Evolutionary conservation across 495 filamentous ascomycete species (phyloP).

Genomic region (Glutinoglossum americanum): DNA sequence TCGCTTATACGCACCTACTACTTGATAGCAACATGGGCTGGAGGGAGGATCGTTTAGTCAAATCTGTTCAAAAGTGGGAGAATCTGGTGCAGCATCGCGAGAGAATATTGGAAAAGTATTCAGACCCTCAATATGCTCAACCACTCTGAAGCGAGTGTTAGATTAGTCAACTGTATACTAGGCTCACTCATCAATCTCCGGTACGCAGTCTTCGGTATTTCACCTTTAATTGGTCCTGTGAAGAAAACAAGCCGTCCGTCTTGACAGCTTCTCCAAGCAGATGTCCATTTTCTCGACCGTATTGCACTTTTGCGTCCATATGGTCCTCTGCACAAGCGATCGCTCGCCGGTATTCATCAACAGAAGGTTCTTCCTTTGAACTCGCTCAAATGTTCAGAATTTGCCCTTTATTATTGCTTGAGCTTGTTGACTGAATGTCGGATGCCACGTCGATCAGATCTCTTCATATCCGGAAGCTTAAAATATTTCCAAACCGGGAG

Average conservation of each 20-base stretch:
- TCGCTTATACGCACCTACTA: conserved; percentile 75
- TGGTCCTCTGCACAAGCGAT: no score
- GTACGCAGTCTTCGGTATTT: not conserved
- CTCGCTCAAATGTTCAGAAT: not conserved
- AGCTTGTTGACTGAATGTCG: not conserved
- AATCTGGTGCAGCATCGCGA: conserved; percentile 17
- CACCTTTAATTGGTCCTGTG: not conserved
- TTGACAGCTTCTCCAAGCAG: no score
- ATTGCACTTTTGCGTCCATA: no score
- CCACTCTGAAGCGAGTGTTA: not conserved
- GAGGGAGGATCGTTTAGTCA: conserved; percentile 12
- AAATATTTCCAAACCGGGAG: not conserved
- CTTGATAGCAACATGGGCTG: conserved; percentile 37
- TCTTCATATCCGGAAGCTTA: not conserved
- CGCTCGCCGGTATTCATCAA: no score
- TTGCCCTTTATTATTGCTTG: not conserved
- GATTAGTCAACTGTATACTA: not conserved
- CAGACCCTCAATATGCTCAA: not conserved
- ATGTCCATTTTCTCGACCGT: no score
- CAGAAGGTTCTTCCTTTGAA: no score
- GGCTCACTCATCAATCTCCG: not conserved
- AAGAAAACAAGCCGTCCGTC: no score
- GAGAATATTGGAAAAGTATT: conserved; percentile 15
- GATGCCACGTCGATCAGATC: not conserved
- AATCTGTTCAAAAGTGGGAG: conserved; percentile 13